Evolutionary conservation across 148 eudicot genomes (phyloP).

Genomic region (Fallopia convolvulus): DNA sequence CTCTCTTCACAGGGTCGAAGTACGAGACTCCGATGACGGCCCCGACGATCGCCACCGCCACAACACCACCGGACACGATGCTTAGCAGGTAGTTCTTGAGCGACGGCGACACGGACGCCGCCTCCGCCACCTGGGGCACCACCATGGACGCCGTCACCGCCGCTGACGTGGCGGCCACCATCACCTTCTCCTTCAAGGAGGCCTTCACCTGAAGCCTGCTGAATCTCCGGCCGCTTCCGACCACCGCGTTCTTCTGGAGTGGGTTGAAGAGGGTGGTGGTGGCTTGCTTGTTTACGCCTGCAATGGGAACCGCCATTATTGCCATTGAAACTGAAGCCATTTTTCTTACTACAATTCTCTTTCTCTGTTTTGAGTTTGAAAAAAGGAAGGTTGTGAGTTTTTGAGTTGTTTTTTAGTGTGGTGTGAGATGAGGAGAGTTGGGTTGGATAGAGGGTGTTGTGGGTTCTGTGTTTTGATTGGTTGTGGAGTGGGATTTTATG

Average conservation of each 20-base stretch:
- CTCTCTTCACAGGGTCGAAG: conserved; percentile 14
- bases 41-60: background rate
- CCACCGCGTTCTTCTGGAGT: background rate
- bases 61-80: conserved; percentile 9
- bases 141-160: conserved; percentile 5
- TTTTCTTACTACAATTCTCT: background rate
- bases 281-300: background rate
- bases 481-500: background rate
- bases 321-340: conserved; percentile 15
- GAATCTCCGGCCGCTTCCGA: background rate
- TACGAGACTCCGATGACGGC: conserved; percentile 11
- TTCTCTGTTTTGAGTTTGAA: background rate
- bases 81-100: conserved; percentile 9
- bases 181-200: conserved; percentile 8
- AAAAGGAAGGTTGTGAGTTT: background rate
- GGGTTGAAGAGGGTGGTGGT: conserved; percentile 8
- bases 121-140: conserved; percentile 11
- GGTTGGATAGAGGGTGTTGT: conserved; percentile 3
- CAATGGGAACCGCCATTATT: background rate
- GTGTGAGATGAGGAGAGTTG: background rate
- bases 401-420: background rate
- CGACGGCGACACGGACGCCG: conserved; percentile 6
- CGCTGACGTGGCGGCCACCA: conserved; percentile 2
- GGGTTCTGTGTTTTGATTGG: conserved; percentile 4
- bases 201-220: conserved; percentile 11